Evolutionary conservation across 1,284 basidiomycete species (phyloP), one percentile per base, ranked within the genome.

Genomic region (Ceratobasidium sp.): DNA sequence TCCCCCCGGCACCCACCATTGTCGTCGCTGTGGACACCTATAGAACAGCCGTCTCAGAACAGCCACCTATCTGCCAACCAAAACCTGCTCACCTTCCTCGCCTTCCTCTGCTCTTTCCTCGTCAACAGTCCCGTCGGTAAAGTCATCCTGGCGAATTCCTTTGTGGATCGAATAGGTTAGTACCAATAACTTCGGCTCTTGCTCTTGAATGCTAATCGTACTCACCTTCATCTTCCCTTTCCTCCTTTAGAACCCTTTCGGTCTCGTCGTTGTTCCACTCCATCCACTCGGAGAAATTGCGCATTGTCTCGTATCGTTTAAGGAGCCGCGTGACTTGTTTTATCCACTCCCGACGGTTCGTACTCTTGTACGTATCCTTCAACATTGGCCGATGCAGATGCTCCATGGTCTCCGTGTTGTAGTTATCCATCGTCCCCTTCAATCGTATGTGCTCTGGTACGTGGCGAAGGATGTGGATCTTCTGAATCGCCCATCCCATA

Each of bases 321-420:
- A 64, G 28, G 18, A 26, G 18, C 11, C 46, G 21, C 14, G 32
- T 30, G 13, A 50, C 23, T 30, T 64, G 62, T 14, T 11, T 9
- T 2, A 14, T 9, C 62, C 62, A 64, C 5, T 6, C 43, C 41
- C 21, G n/a, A 11, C 30, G 44, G 30, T 64, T 64, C 8, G 62
- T 32, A 5, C 13, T 16, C 14, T 21, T 5, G 18, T 64, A 64
- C 1, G 26, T 4, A 18, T 50, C 28, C 23, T 64, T 64, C 46
- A 64, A 16, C 44, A 46, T 26, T 6, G 16, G 23, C 8, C 2
- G 5, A 18, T 64, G 62, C 0, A 66, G 49, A 11, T 52, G 62
- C 18, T 66, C 47, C 62, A 66, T 66, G 1, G 35, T 52, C n/a
- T 66, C 62, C 32, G 49, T 66, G 21, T 49, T 50, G n/a, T 52